Conservation (phyloP, 2,329 filamentous ascomycete species). For the Arthroderma sp. region DNA sequence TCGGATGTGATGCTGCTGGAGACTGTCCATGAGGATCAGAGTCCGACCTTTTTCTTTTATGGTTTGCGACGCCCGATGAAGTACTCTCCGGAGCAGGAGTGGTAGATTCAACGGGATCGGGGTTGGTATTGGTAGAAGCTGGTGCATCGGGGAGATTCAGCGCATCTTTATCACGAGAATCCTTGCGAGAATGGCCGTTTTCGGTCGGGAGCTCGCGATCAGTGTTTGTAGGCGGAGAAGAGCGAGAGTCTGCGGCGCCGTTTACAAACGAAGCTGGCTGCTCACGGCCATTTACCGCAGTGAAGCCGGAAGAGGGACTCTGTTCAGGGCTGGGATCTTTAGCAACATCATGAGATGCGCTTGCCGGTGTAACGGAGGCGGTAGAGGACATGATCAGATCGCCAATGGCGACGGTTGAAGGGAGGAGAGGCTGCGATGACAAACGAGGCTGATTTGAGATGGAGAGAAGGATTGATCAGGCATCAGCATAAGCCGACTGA, state of each 20-base stretch:
- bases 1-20: conserved; percentile 25
- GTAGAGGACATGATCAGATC: conserved; percentile 22
- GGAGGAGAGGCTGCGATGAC: neutral
- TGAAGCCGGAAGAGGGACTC: conserved; percentile 31
- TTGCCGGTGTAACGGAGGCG: conserved; percentile 22
- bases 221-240: conserved; percentile 5
- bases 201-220: conserved; percentile 9
- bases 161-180: conserved; percentile 8
- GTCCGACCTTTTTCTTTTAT: conserved; percentile 54
- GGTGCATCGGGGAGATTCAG: neutral
- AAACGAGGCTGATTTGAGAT: neutral
- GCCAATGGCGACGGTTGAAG: no score
- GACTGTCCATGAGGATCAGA: conserved; percentile 39
- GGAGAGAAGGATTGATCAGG: neutral
- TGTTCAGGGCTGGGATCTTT: conserved; percentile 24
- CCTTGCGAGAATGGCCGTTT: conserved; percentile 12
- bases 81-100: conserved; percentile 32
- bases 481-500: neutral
- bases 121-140: conserved; percentile 18
- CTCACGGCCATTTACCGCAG: conserved; percentile 33
- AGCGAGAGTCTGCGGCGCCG: conserved; percentile 10
- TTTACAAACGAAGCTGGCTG: conserved; percentile 8
- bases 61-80: no score
- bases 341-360: conserved; percentile 14
- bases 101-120: conserved; percentile 9